Evolutionary conservation across 2,329 filamentous ascomycete species (phyloP), one percentile per base, ranked within the genome.

Genomic region (Aureobasidium pullulans): DNA sequence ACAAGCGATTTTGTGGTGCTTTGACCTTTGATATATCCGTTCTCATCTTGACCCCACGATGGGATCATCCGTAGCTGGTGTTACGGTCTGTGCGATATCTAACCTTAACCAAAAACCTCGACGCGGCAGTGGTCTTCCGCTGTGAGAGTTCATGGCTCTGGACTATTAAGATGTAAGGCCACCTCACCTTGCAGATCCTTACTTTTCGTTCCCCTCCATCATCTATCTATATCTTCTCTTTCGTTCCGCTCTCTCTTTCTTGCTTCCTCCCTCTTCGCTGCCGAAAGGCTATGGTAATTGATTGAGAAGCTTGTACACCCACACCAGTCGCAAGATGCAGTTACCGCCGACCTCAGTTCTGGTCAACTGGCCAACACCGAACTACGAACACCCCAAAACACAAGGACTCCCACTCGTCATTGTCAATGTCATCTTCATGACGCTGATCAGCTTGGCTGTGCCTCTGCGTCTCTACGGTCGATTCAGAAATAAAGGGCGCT

Each of bases 301-400:
- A 19, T 11, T 5, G 19, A 46, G 39, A 28, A 46, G 16, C n/a
- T 0, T 15, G 23, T 10, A 15, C 31, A 13, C 13, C 29, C 36
- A 7, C 5, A 15, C 16, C 8, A 7, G 32, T n/a, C 37, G 32
- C 42, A 54, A 37, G 2, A 63, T 63, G 62, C 54, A 50, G 16
- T 29, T 71, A 28, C 70, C 71, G 5, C 50, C 64, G 7, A 23
- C 49, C 2, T 64, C 68, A 11, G 71, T 77, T 46, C 60, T 72
- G 40, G 49, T 70, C 29, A 64, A 66, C 37, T 77, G 72, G 70
- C 75, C 75, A 2, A 65, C 59, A 2, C 73, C 75, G 0, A 73
- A 77, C 62, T 77, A 76, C 54, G 67, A 69, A 48, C 61, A 78
- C 59, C 76, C 76, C 1, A 63, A 63, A 1, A 76, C 71, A 2